Evolutionary conservation across 2,329 filamentous ascomycete species (phyloP).

Genomic region (Chrysoporthe deuterocubensis): DNA sequence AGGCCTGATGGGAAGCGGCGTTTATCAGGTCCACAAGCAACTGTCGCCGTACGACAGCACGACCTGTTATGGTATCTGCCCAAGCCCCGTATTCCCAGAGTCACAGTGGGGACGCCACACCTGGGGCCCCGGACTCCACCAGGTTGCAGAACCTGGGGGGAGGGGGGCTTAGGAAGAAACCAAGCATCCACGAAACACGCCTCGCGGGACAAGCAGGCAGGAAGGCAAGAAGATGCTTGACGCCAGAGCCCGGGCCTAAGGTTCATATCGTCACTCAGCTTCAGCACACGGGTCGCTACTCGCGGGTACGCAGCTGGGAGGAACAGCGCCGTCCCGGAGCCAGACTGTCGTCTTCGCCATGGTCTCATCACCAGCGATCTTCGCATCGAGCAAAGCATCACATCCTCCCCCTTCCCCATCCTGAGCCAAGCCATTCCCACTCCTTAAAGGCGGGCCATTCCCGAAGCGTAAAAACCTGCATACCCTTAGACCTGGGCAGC

Average conservation of each 20-base stretch:
- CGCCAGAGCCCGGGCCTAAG: too few relatives aligned
- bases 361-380: background rate
- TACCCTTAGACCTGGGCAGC: background rate
- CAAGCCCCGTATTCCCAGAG: background rate
- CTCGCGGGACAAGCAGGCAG: background rate
- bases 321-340: background rate
- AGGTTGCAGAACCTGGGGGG: background rate
- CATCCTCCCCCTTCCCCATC: background rate
- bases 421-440: background rate
- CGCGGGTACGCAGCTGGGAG: background rate
- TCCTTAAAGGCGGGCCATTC: background rate
- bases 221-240: background rate
- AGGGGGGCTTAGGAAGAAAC: background rate
- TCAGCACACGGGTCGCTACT: background rate
- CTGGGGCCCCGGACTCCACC: slow-evolving; percentile 11
- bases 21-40: background rate
- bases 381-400: background rate
- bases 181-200: background rate
- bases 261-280: background rate
- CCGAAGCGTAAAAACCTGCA: slow-evolving; percentile 1
- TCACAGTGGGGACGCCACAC: background rate
- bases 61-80: background rate
- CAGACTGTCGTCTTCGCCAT: background rate
- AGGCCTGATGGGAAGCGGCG: background rate
- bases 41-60: background rate